Evolutionary conservation across 306 rosid genomes (phyloP).

Genomic region (Dryas drummondii): DNA sequence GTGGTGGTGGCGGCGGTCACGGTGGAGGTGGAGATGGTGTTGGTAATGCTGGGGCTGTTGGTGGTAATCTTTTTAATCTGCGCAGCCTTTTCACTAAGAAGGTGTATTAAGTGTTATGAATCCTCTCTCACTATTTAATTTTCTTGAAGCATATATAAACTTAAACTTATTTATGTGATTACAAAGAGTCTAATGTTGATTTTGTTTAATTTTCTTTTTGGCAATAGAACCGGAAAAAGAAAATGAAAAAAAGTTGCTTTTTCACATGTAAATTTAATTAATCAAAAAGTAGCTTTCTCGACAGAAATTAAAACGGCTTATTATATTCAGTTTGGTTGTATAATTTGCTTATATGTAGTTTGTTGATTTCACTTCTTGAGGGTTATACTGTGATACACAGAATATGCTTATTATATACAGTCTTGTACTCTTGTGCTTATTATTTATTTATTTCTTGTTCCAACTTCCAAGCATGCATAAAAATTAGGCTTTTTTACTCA

Average conservation of each 20-base stretch:
- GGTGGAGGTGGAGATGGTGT: constrained; percentile 26
- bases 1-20: constrained; percentile 11
- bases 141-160: not conserved
- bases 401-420: too few relatives aligned
- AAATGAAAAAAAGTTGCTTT: not conserved
- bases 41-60: constrained; percentile 36
- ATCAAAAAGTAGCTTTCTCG: not conserved
- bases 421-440: too few relatives aligned
- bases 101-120: constrained; percentile 39
- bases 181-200: not conserved
- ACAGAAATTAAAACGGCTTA: not conserved
- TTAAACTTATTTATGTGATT: not conserved
- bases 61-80: constrained; percentile 69
- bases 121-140: constrained; percentile 45
- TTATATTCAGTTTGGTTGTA: not conserved
- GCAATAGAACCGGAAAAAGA: not conserved
- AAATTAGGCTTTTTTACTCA: too few relatives aligned
- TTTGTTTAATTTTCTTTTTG: not conserved
- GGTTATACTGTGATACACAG: too few relatives aligned
- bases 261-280: not conserved
- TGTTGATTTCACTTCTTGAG: not conserved
- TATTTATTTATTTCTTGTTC: too few relatives aligned
- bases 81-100: constrained; percentile 77
- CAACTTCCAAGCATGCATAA: too few relatives aligned
- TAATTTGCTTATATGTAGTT: not conserved